phyloP scores from a whole-genome alignment of 805 yeast genomes.

The Pichia scutulata region DNA sequence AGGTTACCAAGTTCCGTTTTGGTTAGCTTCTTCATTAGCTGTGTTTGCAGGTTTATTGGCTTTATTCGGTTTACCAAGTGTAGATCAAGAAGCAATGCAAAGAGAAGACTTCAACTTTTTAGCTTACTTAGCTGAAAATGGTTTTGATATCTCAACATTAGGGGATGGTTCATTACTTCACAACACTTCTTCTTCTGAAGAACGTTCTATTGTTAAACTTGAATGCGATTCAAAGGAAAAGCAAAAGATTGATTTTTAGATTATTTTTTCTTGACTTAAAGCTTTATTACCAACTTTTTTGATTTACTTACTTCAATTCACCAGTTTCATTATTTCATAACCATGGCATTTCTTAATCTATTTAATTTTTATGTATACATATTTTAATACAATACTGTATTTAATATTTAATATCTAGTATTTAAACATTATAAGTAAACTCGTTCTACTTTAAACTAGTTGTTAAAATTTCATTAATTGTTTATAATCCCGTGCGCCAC shows the following conservation, averaged over 20 bases:
- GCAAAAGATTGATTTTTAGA: neutral
- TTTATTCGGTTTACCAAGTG: conserved; percentile 65
- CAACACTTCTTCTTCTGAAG: neutral
- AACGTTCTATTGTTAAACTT: conserved; percentile 1
- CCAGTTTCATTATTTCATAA: too few relatives aligned
- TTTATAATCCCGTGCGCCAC: too few relatives aligned
- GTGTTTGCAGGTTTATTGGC: conserved; percentile 63
- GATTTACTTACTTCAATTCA: too few relatives aligned
- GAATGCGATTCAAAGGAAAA: neutral
- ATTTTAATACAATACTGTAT: too few relatives aligned
- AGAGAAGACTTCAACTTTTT: conserved; percentile 70
- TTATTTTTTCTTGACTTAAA: too few relatives aligned
- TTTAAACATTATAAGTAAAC: too few relatives aligned
- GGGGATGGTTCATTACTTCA: conserved; percentile 32
- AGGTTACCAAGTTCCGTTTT: conserved; percentile 74
- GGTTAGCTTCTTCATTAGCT: conserved; percentile 72
- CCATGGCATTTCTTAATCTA: too few relatives aligned
- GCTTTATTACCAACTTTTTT: too few relatives aligned
- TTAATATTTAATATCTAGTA: too few relatives aligned
- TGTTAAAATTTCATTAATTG: too few relatives aligned
- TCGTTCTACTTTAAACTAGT: too few relatives aligned
- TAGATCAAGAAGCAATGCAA: conserved; percentile 76
- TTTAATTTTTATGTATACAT: too few relatives aligned
- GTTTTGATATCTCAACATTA: conserved; percentile 59
- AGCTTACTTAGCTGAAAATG: conserved; percentile 56